Evolutionary conservation across 2,329 filamentous ascomycete species (phyloP).

Genomic region (Byssothecium circinans): DNA sequence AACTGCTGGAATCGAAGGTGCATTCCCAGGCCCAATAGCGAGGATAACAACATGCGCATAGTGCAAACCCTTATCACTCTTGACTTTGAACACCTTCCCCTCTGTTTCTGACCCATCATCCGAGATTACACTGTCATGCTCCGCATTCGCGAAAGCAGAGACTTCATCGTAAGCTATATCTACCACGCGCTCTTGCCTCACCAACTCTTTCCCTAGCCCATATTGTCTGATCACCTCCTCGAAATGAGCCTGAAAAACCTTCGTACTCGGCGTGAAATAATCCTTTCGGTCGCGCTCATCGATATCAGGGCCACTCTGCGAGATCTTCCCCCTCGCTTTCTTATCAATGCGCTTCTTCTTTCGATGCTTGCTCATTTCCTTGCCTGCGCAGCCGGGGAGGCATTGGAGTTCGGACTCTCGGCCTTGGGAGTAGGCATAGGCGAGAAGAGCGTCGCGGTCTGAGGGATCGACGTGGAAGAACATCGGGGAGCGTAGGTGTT

Average conservation of each 20-base stretch:
- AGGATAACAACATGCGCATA: slow-evolving; percentile 67
- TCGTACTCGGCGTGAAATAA: slow-evolving; percentile 47
- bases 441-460: slow-evolving; percentile 72
- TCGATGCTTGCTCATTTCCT: slow-evolving; percentile 77
- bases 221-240: slow-evolving; percentile 45
- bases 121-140: slow-evolving; percentile 22
- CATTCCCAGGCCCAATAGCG: slow-evolving; percentile 69
- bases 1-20: slow-evolving; percentile 50
- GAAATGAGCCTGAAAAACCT: slow-evolving; percentile 49
- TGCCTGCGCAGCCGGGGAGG: slow-evolving; percentile 74
- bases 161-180: slow-evolving; percentile 63
- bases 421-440: slow-evolving; percentile 64
- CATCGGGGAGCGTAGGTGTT: slow-evolving; percentile 75
- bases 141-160: slow-evolving; percentile 30
- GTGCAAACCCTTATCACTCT: slow-evolving; percentile 56
- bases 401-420: slow-evolving; percentile 68
- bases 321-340: slow-evolving; percentile 36
- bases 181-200: slow-evolving; percentile 62
- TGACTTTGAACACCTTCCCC: slow-evolving; percentile 65
- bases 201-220: slow-evolving; percentile 54
- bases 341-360: slow-evolving; percentile 64
- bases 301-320: slow-evolving; percentile 44
- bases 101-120: slow-evolving; percentile 30
- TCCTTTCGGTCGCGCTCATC: slow-evolving; percentile 53
- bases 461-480: slow-evolving; percentile 79